A percentile compares a stretch with the other conserved stretches of the same genome.
Evolutionary conservation across 352 stramenopile species (phyloP).

Genomic region (Phytophthora cactorum): DNA sequence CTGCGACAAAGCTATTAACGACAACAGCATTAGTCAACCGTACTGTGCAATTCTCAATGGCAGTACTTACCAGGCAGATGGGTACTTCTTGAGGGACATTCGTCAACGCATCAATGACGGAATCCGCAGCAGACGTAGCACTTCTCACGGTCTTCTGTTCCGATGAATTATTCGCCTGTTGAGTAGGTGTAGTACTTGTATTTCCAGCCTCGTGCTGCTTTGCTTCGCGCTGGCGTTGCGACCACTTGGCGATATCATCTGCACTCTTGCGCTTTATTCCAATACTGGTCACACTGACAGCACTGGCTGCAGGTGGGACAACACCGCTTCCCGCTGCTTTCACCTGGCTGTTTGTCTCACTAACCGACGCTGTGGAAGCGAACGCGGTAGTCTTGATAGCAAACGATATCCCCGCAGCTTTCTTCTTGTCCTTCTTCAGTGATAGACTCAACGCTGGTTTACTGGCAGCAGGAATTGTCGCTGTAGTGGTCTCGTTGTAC

Average conservation of each 20-base stretch:
- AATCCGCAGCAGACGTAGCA: slow-evolving; percentile 16
- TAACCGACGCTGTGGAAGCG: slow-evolving; percentile 10
- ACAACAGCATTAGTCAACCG: slow-evolving; percentile 2
- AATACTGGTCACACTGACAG: slow-evolving; percentile 23
- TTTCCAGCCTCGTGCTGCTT: slow-evolving; percentile 17
- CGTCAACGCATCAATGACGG: slow-evolving; percentile 45
- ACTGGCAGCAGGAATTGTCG: slow-evolving; percentile 27
- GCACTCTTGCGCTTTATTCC: slow-evolving; percentile 77
- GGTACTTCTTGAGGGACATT: slow-evolving; percentile 60
- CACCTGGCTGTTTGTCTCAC: slow-evolving; percentile 6
- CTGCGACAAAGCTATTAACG: slow-evolving; percentile 71
- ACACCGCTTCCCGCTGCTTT: slow-evolving; percentile 3
- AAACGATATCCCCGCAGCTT: slow-evolving; percentile 58
- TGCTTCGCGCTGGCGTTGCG: slow-evolving; percentile 52
- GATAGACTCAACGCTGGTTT: slow-evolving; percentile 39
- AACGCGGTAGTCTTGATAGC: slow-evolving; percentile 53
- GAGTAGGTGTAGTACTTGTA: neutral
- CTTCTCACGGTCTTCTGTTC: neutral
- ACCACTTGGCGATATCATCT: slow-evolving; percentile 88
- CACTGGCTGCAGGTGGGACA: slow-evolving; percentile 11
- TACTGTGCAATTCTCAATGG: neutral
- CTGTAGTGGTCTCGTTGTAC: slow-evolving; percentile 26
- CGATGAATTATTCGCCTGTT: slow-evolving; percentile 6
- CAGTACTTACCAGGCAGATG: slow-evolving; percentile 76
- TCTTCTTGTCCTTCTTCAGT: slow-evolving; percentile 75